Evolutionary conservation across 768 basidiomycete genomes (phyloP), one percentile per base, ranked within the genome.

Genomic region (Lepiota brunneoincarnata): DNA sequence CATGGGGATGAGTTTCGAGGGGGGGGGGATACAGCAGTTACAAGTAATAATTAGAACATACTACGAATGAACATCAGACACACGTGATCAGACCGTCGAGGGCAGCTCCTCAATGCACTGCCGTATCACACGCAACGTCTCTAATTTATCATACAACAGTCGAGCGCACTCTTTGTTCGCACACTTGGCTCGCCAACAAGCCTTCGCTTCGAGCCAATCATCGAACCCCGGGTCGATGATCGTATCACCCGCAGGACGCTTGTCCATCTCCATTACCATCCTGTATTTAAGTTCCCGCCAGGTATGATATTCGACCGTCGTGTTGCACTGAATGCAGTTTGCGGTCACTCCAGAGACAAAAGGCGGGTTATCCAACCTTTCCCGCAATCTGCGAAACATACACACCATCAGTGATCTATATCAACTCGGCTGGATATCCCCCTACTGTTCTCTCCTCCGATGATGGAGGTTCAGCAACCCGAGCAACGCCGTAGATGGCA

Each of bases 241-340:
- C 5, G 81, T 81, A 60, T 87, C 85, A 4, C 84, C 85, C 14
- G 78, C 66, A 3, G 85, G 82, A 9, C 82, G 75, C 6, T 61
- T 57, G 56, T 87, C 85, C 68, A 87, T 78, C 71, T 85, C 84
- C 46, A 72, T 58, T 3, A 80, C 62, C 49, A 86, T 77, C 43
- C 68, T 75, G 59, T 79, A 73, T 62, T 86, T 86, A 51, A 87
- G 72, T 63, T 84, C 82, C 59, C 81, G 73, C 85, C 85, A 86
- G 5, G 82, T 80, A 49, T 78, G 74, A 63, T 86, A 83, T 56
- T 82, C 78, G 38, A 81, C 76, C 17, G 60, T 37, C 2, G 66
- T 65, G 35, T 75, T 69, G 64, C 84, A 87, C 40, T 77, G 68
- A 23, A 75, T 72, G 59, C 85, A 87, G n/a, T 68, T 67, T n/a